phyloP scores from a whole-genome alignment of 2,329 filamentous ascomycete species.

The Nannizzia gypsea region DNA sequence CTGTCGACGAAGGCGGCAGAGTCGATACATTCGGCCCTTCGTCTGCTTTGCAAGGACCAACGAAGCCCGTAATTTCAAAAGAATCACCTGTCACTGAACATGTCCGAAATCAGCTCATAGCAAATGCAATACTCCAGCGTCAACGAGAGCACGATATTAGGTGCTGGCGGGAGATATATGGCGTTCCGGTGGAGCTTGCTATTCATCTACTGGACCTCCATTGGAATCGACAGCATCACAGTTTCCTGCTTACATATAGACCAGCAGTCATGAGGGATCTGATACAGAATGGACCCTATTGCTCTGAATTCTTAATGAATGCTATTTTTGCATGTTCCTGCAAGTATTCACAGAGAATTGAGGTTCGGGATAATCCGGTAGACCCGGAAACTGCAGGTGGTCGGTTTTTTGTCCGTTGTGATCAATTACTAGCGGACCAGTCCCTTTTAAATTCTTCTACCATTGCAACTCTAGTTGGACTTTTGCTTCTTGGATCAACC shows the following conservation, averaged over 20 bases:
- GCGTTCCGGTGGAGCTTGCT: slow-evolving; percentile 21
- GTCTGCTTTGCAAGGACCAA: slow-evolving; percentile 13
- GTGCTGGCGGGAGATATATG: slow-evolving; percentile 12
- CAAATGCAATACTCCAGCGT: slow-evolving; percentile 16
- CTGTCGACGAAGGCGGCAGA: slow-evolving; percentile 13
- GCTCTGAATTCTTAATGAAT: slow-evolving; percentile 30
- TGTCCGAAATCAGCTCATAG: slow-evolving; percentile 17
- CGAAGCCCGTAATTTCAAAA: slow-evolving; percentile 9
- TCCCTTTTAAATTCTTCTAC: slow-evolving; percentile 24
- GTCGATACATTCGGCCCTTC: slow-evolving; percentile 14
- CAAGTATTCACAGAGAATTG: slow-evolving; percentile 30
- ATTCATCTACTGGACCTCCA: slow-evolving; percentile 30
- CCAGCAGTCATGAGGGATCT: slow-evolving; percentile 31
- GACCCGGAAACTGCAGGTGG: slow-evolving; percentile 27
- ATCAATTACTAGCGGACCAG: slow-evolving; percentile 26
- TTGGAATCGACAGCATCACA: slow-evolving; percentile 32
- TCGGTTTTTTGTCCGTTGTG: slow-evolving; percentile 30
- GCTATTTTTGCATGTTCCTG: slow-evolving; percentile 33
- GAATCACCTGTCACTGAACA: slow-evolving; percentile 12
- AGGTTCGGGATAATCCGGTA: slow-evolving; percentile 24
- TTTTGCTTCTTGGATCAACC: slow-evolving; percentile 23
- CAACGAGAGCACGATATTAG: slow-evolving; percentile 16
- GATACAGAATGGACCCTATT: slow-evolving; percentile 25
- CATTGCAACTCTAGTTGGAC: slow-evolving; percentile 29
- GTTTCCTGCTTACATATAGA: slow-evolving; percentile 30